These are phyloP conservation scores for Neofusicoccum umdonicola DNA, from an alignment of 2,329 filamentous ascomycete genomes.

Conservation along the genomic window DNA sequence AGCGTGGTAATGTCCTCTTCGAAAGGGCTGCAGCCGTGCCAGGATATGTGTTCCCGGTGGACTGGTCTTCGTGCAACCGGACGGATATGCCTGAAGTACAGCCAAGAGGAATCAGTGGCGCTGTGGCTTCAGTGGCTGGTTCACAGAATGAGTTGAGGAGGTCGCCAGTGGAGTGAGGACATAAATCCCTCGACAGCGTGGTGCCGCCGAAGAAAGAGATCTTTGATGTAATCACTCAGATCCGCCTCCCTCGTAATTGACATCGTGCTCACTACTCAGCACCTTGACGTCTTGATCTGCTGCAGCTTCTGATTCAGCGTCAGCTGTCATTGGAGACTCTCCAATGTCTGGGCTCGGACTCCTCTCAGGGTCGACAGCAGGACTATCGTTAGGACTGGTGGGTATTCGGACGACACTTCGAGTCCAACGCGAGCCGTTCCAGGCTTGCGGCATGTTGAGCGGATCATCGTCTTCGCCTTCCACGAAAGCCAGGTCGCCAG, in stretches of 20 bases:
- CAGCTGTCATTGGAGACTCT: background rate
- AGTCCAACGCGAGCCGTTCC: background rate
- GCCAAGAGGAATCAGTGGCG: background rate
- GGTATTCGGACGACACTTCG: background rate
- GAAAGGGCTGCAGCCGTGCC: background rate
- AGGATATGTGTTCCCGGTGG: background rate
- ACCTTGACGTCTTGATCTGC: no score
- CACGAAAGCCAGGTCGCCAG: conserved; percentile 69
- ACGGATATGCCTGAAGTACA: background rate
- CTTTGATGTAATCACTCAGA: background rate
- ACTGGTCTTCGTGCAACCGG: background rate
- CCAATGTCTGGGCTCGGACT: background rate
- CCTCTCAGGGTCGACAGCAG: background rate
- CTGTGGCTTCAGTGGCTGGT: background rate
- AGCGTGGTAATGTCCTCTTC: background rate
- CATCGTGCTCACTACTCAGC: no score
- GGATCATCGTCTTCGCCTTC: conserved; percentile 46
- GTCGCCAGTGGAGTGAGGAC: background rate
- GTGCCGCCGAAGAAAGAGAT: background rate
- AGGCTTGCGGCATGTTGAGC: background rate
- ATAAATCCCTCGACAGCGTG: background rate
- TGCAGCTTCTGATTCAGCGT: no score
- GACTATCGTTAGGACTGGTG: background rate
- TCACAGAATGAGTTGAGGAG: background rate
- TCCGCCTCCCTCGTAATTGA: background rate